These are phyloP conservation scores for Annulohypoxylon stygium DNA, from an alignment of 495 filamentous ascomycete species.

Conservation along the genomic window DNA sequence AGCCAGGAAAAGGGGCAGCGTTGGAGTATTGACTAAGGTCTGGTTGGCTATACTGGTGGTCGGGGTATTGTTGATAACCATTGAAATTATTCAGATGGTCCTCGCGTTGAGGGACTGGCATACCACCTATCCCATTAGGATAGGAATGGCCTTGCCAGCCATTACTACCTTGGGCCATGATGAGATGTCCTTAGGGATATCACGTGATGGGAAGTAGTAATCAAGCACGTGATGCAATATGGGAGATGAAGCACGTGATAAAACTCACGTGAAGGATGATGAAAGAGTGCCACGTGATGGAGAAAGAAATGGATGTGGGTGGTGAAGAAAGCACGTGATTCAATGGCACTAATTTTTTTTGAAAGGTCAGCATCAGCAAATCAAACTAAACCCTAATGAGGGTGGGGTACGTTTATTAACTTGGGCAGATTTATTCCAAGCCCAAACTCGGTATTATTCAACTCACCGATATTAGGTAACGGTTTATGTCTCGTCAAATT, in stretches of 20 bases:
- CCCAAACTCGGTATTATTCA: background rate
- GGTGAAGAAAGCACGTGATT: constrained; percentile 4
- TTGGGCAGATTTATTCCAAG: background rate
- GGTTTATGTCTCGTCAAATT: background rate
- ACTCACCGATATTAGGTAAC: constrained; percentile 6
- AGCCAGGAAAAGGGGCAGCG: background rate
- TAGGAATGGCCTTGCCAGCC: constrained; percentile 24
- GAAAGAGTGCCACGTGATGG: background rate
- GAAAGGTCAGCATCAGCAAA: constrained; percentile 2
- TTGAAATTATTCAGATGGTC: constrained; percentile 18
- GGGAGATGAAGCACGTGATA: constrained; percentile 1
- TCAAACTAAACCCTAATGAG: background rate
- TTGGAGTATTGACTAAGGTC: background rate
- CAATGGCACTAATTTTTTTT: background rate
- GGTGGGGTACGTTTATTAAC: constrained; percentile 5
- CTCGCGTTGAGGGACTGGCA: background rate
- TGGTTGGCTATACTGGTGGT: background rate
- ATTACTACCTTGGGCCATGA: constrained; percentile 26
- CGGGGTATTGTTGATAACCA: background rate
- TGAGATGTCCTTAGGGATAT: background rate
- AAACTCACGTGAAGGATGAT: background rate
- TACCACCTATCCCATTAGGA: constrained; percentile 18
- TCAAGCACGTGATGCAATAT: background rate
- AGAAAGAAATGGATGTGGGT: background rate
- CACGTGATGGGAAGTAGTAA: constrained; percentile 20